These are phyloP conservation scores for Pyrus bretschneideri DNA, from an alignment of 306 rosid genomes.

Conservation along the genomic window DNA sequence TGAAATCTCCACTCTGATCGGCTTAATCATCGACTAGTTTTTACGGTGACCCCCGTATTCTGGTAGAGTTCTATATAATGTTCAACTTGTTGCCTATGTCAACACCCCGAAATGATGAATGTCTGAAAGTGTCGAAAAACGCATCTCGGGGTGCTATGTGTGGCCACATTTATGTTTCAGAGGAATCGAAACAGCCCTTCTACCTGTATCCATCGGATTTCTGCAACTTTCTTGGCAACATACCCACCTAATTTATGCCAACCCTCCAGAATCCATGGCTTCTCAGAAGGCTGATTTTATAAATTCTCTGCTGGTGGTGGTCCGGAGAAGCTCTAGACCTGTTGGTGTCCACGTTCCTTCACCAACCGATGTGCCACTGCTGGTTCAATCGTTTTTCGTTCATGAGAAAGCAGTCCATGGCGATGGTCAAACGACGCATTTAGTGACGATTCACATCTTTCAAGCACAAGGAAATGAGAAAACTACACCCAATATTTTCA, in stretches of 20 bases:
- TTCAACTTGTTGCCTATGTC: too few species aligned
- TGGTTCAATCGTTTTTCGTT: neutral
- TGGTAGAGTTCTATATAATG: too few species aligned
- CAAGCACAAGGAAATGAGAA: neutral
- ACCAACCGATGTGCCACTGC: neutral
- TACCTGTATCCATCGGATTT: conserved; percentile 43
- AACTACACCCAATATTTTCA: conserved; percentile 8
- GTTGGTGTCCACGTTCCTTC: conserved; percentile 8
- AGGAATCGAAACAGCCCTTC: conserved; percentile 22
- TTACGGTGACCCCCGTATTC: too few species aligned
- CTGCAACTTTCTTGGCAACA: neutral
- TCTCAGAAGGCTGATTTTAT: too few species aligned
- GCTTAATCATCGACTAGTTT: too few species aligned
- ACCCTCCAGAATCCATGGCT: conserved; percentile 22
- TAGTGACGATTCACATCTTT: conserved; percentile 36
- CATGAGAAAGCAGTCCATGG: conserved; percentile 37
- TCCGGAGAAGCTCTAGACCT: conserved; percentile 25
- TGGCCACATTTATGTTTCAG: neutral
- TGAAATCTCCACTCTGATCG: too few species aligned
- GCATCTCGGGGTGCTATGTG: too few species aligned
- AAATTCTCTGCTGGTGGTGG: neutral
- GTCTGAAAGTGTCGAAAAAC: too few species aligned
- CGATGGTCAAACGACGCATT: conserved; percentile 45
- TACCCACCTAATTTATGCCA: conserved; percentile 48
- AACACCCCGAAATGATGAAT: too few species aligned